Evolutionary conservation across 164 flowering plant species (phyloP), one percentile per base, ranked within the genome.

Genomic region (Magnolia kwangsiensis): DNA sequence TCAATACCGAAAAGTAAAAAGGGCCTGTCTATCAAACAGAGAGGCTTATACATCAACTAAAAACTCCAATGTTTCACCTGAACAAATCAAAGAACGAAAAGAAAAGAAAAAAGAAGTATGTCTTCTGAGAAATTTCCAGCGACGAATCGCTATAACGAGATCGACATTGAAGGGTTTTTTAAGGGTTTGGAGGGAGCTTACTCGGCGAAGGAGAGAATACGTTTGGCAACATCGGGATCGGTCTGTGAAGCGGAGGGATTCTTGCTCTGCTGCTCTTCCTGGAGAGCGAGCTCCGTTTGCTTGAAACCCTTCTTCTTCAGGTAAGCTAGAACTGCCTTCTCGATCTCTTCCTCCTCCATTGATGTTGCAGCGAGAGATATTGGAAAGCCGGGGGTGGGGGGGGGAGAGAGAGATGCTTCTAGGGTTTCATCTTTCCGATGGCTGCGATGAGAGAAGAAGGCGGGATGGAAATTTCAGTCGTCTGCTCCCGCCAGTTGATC

Each of bases 291-390:
- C 76, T 89, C 96, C 0, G 97, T 88, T 68, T 88, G 90, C 80
- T 86, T 87, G 80, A 91, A 94, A 10, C 99, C 99, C 85, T 90
- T 96, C 90, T 86, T 92, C 86, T 90, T 93, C 87, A 96, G 72
- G 74, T 90, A 96, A n/a, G 89, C 88, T 0, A 88, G 37, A 76
- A 94, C 97, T 45, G 81, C 88, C 70, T 87, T 90, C 85, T 87
- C 90, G 16, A 91, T 80, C 49, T 86, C 89, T 64, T 87, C 91
- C 70, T 88, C 96, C 55, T 89, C 98, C 98, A 93, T 93, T 76
- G 21, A 2, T 49, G 6, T 37, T 37, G 45, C 45, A 37, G 45
- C 45, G 45, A 37, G 45, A 4, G 45, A 4, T 7, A 37, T 31
- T 24, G 27, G 27, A 1, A 1, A 1, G 27, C n/a, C n/a, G 29